A percentile compares a stretch with the other conserved stretches of the same genome.
These are phyloP conservation scores for Phytophthora vignae DNA, from an alignment of 352 stramenopile genomes.

Conservation along the genomic window DNA sequence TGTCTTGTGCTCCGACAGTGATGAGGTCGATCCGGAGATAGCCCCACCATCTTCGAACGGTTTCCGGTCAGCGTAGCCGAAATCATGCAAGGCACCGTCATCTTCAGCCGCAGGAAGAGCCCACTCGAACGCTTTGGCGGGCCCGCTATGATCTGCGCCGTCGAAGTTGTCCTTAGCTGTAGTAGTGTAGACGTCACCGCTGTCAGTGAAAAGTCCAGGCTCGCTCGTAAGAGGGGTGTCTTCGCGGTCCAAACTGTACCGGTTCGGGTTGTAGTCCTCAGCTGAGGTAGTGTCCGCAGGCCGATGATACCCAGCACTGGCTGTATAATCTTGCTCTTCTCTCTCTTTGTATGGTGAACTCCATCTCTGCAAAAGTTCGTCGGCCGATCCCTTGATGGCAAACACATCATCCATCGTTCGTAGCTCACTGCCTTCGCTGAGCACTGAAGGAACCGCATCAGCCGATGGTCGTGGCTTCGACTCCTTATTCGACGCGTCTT, in stretches of 20 bases:
- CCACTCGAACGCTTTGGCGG: slow-evolving; percentile 23
- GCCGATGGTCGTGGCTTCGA: slow-evolving; percentile 11
- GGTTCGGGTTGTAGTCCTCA: slow-evolving; percentile 43
- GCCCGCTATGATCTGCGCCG: not conserved
- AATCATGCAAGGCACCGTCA: slow-evolving; percentile 13
- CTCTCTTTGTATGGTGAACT: slow-evolving; percentile 9
- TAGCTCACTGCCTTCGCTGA: slow-evolving; percentile 26
- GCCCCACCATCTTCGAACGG: slow-evolving; percentile 5
- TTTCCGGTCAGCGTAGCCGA: slow-evolving; percentile 2
- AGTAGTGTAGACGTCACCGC: not conserved
- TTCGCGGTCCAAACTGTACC: slow-evolving; percentile 42
- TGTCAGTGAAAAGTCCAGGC: slow-evolving; percentile 1
- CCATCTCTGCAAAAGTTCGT: slow-evolving; percentile 52
- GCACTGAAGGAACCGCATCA: not conserved
- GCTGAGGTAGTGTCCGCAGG: slow-evolving; percentile 11
- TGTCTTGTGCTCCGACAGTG: slow-evolving; percentile 26
- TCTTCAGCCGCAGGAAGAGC: slow-evolving; percentile 17
- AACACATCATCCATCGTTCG: slow-evolving; percentile 49
- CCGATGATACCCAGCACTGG: slow-evolving; percentile 9
- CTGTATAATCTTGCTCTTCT: slow-evolving; percentile 7
- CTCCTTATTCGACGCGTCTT: slow-evolving; percentile 22
- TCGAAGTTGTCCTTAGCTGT: not conserved
- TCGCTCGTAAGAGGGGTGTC: slow-evolving; percentile 12
- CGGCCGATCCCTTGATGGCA: slow-evolving; percentile 48
- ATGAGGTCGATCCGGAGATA: slow-evolving; percentile 16